These are phyloP conservation scores for Hibiscus trionum DNA, from an alignment of 345 rosid genomes.

Conservation along the genomic window DNA sequence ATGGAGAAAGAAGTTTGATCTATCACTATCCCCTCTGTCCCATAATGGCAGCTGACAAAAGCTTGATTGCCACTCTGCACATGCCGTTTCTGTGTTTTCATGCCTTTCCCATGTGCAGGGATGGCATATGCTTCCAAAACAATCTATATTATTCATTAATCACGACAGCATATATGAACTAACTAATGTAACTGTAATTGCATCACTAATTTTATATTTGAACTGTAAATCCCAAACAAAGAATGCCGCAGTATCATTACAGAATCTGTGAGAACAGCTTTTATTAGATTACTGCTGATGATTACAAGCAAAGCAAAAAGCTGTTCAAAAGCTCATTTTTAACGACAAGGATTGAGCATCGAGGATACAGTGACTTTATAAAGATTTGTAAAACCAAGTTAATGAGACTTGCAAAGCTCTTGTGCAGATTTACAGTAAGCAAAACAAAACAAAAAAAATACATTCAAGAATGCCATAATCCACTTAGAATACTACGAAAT, in stretches of 20 bases:
- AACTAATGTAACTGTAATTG: conserved; percentile 15
- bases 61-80: conserved; percentile 32
- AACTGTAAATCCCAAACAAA: conserved; percentile 7
- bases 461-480: conserved; percentile 67
- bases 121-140: conserved; percentile 26
- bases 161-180: not conserved
- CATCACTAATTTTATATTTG: not conserved
- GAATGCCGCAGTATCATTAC: conserved; percentile 12
- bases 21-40: conserved; percentile 23
- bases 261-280: conserved; percentile 27
- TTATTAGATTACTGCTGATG: conserved; percentile 20
- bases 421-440: conserved; percentile 32
- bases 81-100: conserved; percentile 21
- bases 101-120: conserved; percentile 36
- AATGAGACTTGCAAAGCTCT: conserved; percentile 15
- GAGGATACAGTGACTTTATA: conserved; percentile 2
- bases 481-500: conserved; percentile 60
- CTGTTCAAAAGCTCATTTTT: conserved; percentile 12
- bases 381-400: conserved; percentile 8
- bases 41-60: conserved; percentile 16
- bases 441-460: not conserved
- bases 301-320: conserved; percentile 30
- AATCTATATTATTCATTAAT: not conserved
- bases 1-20: conserved; percentile 25
- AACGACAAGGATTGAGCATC: not conserved